phyloP scores from a whole-genome alignment of 1,139 yeast species.

The Debaryomycetaceae sp. region DNA sequence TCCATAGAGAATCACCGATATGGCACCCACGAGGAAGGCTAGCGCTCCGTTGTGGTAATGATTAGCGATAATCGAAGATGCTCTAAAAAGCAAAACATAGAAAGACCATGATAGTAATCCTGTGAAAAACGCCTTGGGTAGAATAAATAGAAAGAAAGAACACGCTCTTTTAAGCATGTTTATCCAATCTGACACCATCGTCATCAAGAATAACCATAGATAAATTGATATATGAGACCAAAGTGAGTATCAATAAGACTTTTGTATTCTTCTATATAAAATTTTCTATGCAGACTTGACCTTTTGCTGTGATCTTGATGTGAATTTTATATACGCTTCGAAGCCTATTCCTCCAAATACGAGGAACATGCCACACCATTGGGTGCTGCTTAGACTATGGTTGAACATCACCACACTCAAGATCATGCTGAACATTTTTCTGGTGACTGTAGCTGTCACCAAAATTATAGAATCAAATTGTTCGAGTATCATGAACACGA shows the following conservation, averaged over 20 bases:
- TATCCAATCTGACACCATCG: background rate
- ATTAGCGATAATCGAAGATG: conserved; percentile 15
- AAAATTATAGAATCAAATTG: conserved; percentile 79
- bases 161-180: conserved; percentile 21
- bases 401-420: conserved; percentile 84
- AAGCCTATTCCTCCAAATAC: conserved; percentile 71
- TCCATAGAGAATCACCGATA: conserved; percentile 19
- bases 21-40: conserved; percentile 12
- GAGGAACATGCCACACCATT: conserved; percentile 74
- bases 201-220: background rate
- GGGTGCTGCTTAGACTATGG: conserved; percentile 58
- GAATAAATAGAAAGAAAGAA: conserved; percentile 46
- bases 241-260: no score
- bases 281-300: background rate
- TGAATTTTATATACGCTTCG: conserved; percentile 18
- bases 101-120: conserved; percentile 57
- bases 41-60: conserved; percentile 8
- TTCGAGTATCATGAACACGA: conserved; percentile 81
- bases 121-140: conserved; percentile 60
- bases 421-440: conserved; percentile 94
- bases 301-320: background rate
- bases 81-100: conserved; percentile 32
- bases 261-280: background rate
- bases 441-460: conserved; percentile 91
- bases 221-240: no score